These are phyloP conservation scores for Raphanus hybrid DNA, from an alignment of 441 rosid species.

Conservation along the genomic window DNA sequence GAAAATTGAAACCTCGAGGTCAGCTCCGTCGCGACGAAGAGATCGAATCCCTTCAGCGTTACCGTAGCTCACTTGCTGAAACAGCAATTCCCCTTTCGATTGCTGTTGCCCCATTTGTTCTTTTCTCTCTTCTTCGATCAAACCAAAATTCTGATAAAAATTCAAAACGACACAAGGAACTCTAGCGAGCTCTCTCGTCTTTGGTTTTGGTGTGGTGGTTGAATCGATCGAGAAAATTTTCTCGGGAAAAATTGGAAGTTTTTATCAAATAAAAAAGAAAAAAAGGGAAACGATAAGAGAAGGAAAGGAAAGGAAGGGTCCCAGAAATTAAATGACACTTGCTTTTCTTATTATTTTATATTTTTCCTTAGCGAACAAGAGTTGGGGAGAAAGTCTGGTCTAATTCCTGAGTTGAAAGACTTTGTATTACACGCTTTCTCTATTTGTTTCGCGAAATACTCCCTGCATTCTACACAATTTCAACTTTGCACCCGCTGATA, in stretches of 20 bases:
- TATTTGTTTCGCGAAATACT: not conserved
- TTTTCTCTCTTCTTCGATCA: not conserved
- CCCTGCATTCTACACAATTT: not conserved
- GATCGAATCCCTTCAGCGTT: slow-evolving; percentile 78
- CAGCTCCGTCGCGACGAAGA: slow-evolving; percentile 77
- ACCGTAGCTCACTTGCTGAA: slow-evolving; percentile 74
- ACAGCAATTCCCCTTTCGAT: slow-evolving; percentile 86
- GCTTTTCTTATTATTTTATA: not conserved
- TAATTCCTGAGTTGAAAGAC: slow-evolving; percentile 4
- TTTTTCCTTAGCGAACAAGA: slow-evolving; percentile 31
- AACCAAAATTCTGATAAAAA: not conserved
- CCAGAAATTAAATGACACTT: slow-evolving; percentile 8
- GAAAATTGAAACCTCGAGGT: slow-evolving; percentile 68
- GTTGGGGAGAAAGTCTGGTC: slow-evolving; percentile 1
- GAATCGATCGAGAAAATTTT: slow-evolving; percentile 17
- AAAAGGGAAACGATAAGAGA: not conserved
- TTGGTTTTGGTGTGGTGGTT: not conserved
- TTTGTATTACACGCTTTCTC: not conserved
- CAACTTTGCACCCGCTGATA: not conserved
- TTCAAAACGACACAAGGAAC: slow-evolving; percentile 7
- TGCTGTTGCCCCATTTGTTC: slow-evolving; percentile 81
- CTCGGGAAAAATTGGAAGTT: no score
- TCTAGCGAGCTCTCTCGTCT: not conserved
- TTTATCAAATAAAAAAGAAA: not conserved
- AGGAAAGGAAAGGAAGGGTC: slow-evolving; percentile 3